Conservation (phyloP, 495 filamentous ascomycete genomes). For the Lepraria neglecta region DNA sequence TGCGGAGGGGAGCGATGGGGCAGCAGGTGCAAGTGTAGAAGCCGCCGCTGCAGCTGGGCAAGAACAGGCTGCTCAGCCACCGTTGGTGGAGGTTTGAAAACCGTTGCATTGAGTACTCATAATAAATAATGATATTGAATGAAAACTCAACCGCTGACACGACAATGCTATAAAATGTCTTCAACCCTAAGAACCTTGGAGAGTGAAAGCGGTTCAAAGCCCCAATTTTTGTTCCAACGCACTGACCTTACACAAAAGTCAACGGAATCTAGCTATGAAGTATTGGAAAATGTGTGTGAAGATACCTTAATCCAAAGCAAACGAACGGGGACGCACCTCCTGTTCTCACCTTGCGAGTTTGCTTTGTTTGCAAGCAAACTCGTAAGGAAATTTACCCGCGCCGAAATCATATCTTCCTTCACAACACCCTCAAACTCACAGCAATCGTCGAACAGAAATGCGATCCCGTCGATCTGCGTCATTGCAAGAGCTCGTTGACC, state of each 20-base stretch:
- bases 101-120: neutral
- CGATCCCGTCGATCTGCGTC: neutral
- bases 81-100: conserved; percentile 19
- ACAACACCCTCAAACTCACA: neutral
- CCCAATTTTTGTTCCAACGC: too few species aligned
- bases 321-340: too few species aligned
- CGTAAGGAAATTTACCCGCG: too few species aligned
- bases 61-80: conserved; percentile 12
- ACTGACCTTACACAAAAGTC: too few species aligned
- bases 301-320: too few species aligned
- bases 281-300: too few species aligned
- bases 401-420: neutral
- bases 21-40: conserved; percentile 12
- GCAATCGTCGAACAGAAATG: neutral
- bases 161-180: neutral
- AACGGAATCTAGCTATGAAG: too few species aligned
- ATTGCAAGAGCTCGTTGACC: conserved; percentile 12
- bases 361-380: too few species aligned
- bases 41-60: conserved; percentile 10
- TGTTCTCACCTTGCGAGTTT: too few species aligned
- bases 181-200: neutral
- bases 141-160: neutral
- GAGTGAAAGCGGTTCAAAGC: too few species aligned
- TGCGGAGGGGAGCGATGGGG: neutral
- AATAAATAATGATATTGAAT: neutral